Evolutionary conservation across 768 basidiomycete genomes (phyloP), one percentile per base, ranked within the genome.

Genomic region (Pulveroboletus sp.): DNA sequence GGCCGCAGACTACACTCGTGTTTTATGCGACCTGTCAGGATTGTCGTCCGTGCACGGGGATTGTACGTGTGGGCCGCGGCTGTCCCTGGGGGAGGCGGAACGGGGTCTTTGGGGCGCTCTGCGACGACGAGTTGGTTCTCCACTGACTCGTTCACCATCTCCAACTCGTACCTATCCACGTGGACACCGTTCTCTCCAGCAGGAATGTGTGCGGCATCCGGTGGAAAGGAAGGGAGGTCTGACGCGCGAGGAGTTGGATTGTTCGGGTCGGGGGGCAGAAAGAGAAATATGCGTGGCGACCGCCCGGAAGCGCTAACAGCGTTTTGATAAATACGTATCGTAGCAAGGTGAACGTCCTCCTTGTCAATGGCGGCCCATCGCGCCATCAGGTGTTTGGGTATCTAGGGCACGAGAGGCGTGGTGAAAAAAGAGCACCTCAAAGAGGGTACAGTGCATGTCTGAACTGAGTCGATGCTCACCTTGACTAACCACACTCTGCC

Each of bases 121-220:
- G 89, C 89, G 32, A 93, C 80, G 27, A 92, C 88, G 49, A 89
- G 78, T 67, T 92, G 85, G 70, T 93, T 93, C 58, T 89, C 87
- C 8, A 90, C 86, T 30, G 80, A 69, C 54, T 90, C 85, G 54
- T 90, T 86, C 38, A 92, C 82, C 81, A 95, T 90, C 38, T 90
- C 85, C 31, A 97, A 75, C 58, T 92, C 89, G 70, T 92, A 97
- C 66, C 83, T 79, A 59, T 87, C 86, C 5, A 69, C 67, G 26
- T 67, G 67, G n/a, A 65, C 26, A 6, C 61, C 64, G 15, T 63
- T 60, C 43, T 62, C 64, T 27, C 62, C 64, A 21, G 54, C 40
- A 10, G 67, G 65, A 39, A 67, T 65, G 47, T 65, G 51, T 33
- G 67, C 67, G 11, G 66, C 66, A 33, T 67, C 62, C 5, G 55